A percentile compares a stretch with the other conserved stretches of the same genome.
Conservation (phyloP, 2,329 filamentous ascomycete genomes). For the Colletotrichum costaricense region DNA sequence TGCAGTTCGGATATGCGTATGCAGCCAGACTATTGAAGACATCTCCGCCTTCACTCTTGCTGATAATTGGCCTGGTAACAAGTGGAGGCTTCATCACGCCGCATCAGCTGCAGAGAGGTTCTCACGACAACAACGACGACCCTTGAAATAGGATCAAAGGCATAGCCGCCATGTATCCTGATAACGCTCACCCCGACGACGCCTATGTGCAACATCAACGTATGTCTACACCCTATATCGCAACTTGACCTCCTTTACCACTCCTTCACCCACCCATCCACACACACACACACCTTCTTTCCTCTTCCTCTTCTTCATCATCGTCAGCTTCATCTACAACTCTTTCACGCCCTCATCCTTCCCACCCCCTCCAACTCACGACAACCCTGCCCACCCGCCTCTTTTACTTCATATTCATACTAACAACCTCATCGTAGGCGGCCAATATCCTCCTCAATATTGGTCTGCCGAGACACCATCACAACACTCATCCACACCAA, state of each 20-base stretch:
- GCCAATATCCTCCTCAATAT: constrained; percentile 35
- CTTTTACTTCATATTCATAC: constrained; percentile 23
- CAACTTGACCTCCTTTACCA: neutral
- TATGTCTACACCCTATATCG: constrained; percentile 13
- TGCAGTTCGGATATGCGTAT: neutral
- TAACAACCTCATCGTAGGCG: constrained; percentile 37
- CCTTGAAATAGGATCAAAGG: constrained; percentile 2
- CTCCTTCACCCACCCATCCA: neutral
- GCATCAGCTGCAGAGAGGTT: constrained; percentile 6
- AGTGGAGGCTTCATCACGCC: constrained; percentile 31
- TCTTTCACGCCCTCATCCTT: neutral
- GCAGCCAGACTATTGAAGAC: constrained; percentile 22
- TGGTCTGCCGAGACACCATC: constrained; percentile 39
- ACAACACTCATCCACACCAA: constrained; percentile 37
- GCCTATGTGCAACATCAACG: constrained; percentile 23
- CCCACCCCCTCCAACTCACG: neutral
- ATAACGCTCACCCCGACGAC: constrained; percentile 19
- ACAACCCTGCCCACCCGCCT: constrained; percentile 4
- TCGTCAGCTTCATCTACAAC: constrained; percentile 2
- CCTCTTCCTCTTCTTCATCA: neutral
- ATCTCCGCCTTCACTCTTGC: neutral
- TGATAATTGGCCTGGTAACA: constrained; percentile 20
- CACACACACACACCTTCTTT: neutral
- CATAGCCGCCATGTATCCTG: constrained; percentile 26
- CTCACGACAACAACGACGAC: neutral